Conservation (phyloP, 2,329 filamentous ascomycete species). For the Metarhizium anisopliae region DNA sequence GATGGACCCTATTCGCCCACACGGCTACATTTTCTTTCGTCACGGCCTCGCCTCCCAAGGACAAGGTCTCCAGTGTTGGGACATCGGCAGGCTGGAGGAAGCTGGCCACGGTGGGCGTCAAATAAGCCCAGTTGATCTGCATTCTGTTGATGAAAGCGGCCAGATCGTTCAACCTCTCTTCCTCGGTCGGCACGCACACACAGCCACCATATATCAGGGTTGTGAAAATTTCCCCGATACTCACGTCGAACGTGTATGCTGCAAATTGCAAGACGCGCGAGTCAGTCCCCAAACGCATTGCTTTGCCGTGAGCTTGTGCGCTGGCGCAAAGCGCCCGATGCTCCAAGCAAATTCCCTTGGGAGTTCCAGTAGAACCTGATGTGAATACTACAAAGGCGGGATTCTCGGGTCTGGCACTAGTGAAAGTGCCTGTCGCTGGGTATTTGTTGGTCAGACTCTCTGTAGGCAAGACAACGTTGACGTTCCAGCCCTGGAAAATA, state of each 20-base stretch:
- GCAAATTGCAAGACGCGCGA: background rate
- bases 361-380: background rate
- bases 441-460: too few species aligned
- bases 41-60: background rate
- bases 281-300: too few species aligned
- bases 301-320: background rate
- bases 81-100: background rate
- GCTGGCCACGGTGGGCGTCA: background rate
- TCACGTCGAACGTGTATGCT: background rate
- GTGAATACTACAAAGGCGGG: background rate
- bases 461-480: too few species aligned
- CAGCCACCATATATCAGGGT: background rate
- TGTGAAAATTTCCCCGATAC: background rate
- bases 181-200: background rate
- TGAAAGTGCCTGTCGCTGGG: too few species aligned
- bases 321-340: background rate
- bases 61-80: background rate
- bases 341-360: background rate
- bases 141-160: background rate
- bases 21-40: background rate
- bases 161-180: background rate
- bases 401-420: background rate
- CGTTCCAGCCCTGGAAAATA: too few species aligned
- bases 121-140: background rate
- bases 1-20: background rate